These are phyloP conservation scores for Vigna mungo DNA, from an alignment of 306 rosid species.

Conservation along the genomic window DNA sequence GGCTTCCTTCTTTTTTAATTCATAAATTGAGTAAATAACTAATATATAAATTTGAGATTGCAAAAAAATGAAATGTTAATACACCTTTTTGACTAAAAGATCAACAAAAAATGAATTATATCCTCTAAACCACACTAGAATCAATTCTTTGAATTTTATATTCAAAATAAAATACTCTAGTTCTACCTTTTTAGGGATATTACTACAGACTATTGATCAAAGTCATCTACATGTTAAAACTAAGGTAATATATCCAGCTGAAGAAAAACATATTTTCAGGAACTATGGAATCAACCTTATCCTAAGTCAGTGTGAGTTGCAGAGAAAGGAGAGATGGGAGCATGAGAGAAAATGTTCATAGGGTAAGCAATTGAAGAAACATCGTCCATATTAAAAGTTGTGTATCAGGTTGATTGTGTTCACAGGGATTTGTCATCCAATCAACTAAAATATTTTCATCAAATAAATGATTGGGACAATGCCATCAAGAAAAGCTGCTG, in stretches of 20 bases:
- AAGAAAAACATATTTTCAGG: conserved; percentile 3
- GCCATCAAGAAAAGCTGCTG: background rate
- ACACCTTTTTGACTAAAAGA: background rate
- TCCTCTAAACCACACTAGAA: conserved; percentile 16
- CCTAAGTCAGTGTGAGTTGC: background rate
- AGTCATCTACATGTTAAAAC: background rate
- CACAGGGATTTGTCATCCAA: conserved; percentile 18
- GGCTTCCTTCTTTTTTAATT: conserved; percentile 21
- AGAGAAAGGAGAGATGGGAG: conserved; percentile 5
- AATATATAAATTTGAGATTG: background rate
- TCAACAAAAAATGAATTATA: conserved; percentile 14
- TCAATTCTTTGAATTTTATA: conserved; percentile 5
- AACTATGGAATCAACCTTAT: background rate
- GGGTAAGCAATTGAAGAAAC: conserved; percentile 5
- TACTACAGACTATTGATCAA: background rate
- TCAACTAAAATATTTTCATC: background rate
- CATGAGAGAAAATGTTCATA: background rate
- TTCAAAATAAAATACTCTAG: conserved; percentile 10
- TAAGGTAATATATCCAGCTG: background rate
- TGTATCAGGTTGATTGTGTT: background rate
- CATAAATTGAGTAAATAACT: conserved; percentile 4
- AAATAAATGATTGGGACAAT: conserved; percentile 23
- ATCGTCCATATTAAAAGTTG: background rate
- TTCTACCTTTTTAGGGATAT: background rate
- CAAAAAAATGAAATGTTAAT: conserved; percentile 2